Percentiles rank a stretch among this genome's conserved stretches.
These are phyloP conservation scores for Pseudogymnoascus sp. DNA, from an alignment of 2,329 filamentous ascomycete genomes.

Conservation along the genomic window DNA sequence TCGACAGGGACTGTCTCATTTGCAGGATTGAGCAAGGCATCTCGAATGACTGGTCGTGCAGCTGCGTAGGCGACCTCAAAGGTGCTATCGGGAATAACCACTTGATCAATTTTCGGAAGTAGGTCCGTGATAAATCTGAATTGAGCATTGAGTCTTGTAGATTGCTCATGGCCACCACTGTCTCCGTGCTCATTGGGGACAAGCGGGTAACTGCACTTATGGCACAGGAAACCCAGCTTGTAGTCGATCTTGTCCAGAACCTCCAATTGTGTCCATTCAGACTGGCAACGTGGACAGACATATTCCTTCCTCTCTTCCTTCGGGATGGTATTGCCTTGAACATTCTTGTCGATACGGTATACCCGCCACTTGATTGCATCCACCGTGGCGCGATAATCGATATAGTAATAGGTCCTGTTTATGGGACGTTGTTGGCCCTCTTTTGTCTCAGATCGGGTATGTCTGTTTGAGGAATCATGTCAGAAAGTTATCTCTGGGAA, in stretches of 20 bases:
- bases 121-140: slow-evolving; percentile 73
- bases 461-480: slow-evolving; percentile 37
- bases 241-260: slow-evolving; percentile 70
- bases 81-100: slow-evolving; percentile 65
- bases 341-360: slow-evolving; percentile 78
- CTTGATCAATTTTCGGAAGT: slow-evolving; percentile 69
- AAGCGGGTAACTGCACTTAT: slow-evolving; percentile 64
- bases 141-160: slow-evolving; percentile 69
- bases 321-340: slow-evolving; percentile 76
- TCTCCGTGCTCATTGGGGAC: slow-evolving; percentile 60
- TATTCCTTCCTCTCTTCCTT: slow-evolving; percentile 88
- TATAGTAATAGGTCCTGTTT: slow-evolving; percentile 91
- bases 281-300: slow-evolving; percentile 71
- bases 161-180: slow-evolving; percentile 65
- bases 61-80: slow-evolving; percentile 63
- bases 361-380: slow-evolving; percentile 95
- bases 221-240: slow-evolving; percentile 69
- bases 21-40: slow-evolving; percentile 58
- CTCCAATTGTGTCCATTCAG: slow-evolving; percentile 85
- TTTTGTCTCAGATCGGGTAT: slow-evolving; percentile 68
- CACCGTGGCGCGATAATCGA: slow-evolving; percentile 89
- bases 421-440: slow-evolving; percentile 76
- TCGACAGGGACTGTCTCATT: slow-evolving; percentile 54
- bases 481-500: neutral
- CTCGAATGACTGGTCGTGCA: slow-evolving; percentile 58